Evolutionary conservation across 2,329 filamentous ascomycete genomes (phyloP).

Genomic region (Calonectria multiphialidica): DNA sequence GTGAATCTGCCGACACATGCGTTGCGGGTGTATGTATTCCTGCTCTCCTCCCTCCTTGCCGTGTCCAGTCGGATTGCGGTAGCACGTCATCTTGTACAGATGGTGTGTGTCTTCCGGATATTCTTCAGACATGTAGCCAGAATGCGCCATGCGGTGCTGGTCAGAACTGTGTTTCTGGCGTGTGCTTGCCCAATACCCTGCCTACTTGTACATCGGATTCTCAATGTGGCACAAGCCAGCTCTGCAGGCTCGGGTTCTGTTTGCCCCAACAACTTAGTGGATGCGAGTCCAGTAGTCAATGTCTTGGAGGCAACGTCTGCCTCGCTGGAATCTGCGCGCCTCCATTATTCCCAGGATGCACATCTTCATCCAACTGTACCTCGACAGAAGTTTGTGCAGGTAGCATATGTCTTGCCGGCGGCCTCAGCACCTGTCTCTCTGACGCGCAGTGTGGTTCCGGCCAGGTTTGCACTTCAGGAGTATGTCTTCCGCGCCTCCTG

Average conservation of each 20-base stretch:
- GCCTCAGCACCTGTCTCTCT: background rate
- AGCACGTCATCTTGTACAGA: background rate
- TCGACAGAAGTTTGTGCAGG: constrained; percentile 2
- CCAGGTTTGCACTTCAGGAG: constrained; percentile 5
- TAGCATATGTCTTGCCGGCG: constrained; percentile 11
- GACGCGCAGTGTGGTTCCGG: background rate
- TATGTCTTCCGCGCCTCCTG: constrained; percentile 14
- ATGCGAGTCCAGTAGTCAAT: constrained; percentile 7
- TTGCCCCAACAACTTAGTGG: background rate
- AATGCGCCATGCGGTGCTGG: background rate
- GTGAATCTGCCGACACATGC: background rate
- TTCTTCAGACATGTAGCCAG: background rate
- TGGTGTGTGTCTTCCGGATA: constrained; percentile 3
- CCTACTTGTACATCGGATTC: constrained; percentile 7
- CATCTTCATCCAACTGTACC: constrained; percentile 3
- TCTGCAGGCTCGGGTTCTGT: constrained; percentile 20
- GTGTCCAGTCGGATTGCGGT: background rate
- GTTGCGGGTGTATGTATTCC: constrained; percentile 12
- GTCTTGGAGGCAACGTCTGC: constrained; percentile 10
- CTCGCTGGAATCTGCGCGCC: constrained; percentile 14
- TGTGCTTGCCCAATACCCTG: constrained; percentile 8
- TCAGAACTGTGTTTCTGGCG: constrained; percentile 12
- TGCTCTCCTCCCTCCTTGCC: background rate
- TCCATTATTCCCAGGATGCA: constrained; percentile 6
- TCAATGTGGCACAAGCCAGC: constrained; percentile 10